Evolutionary conservation across 1,139 yeast species (phyloP), one percentile per base, ranked within the genome.

Genomic region (Candida sp.): DNA sequence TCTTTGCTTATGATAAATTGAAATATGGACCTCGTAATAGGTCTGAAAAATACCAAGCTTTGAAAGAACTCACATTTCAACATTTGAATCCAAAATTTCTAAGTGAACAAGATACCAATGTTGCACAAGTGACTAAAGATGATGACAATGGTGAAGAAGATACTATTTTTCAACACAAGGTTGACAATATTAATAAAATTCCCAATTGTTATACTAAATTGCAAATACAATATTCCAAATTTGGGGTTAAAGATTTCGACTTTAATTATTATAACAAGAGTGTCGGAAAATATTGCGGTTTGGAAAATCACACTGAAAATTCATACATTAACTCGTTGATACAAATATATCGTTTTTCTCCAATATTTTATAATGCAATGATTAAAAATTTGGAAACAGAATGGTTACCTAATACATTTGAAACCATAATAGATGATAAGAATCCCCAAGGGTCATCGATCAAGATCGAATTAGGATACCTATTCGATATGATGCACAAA

Each of bases 211-310:
- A 86, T 63, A 72, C 82, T 34, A 81, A 82, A 54, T 70, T 89
- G 43, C 87, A 86, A 48, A 87, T 93, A 48, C 79, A 86, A 39
- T 91, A 91, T 60, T 87, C 96, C 45, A 85, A 81, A 55, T 93
- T 90, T 63, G 99, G 99, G 19, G 91, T 95, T 25, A 90, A 86
- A 53, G 97, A 90, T 63, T 93, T 93, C 65, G 97, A 95, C 66
- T 93, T 93, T 58, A 83, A 79, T 44, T 85, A 82, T 54, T 93
- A 87, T 68, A 90, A 91, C 58, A 71, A 74, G 40, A 87, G 98
- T 0, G 56, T 61, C 2, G 59, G 56, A 1, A n/a, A 23, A 21
- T 86, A 72, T 53, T 80, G 97, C n/a, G 98, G 99, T 0, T 70
- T 95, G 29, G 98, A 93, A 60, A 85, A 90, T 19, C 95, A 89